These are phyloP conservation scores for Fremontodendron californicum DNA, from an alignment of 345 rosid species.

Conservation along the genomic window DNA sequence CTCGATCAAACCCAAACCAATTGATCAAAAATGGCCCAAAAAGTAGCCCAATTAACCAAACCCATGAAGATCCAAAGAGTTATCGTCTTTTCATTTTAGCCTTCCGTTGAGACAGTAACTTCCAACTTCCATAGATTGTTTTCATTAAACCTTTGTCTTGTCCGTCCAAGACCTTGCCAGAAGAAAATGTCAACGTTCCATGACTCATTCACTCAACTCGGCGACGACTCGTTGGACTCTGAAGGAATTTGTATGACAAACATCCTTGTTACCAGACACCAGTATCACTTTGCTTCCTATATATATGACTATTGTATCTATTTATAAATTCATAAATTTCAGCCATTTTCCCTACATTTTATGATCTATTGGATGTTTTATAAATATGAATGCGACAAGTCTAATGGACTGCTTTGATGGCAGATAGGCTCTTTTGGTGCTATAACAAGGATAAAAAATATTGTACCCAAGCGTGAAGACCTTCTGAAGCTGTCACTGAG, in stretches of 20 bases:
- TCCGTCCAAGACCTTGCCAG: background rate
- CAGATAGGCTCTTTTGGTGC: too few relatives aligned
- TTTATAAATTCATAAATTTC: background rate
- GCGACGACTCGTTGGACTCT: slow-evolving; percentile 41
- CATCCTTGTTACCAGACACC: background rate
- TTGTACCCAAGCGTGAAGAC: too few relatives aligned
- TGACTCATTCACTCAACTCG: slow-evolving; percentile 37
- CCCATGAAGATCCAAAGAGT: background rate
- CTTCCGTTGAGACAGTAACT: background rate
- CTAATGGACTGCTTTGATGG: too few relatives aligned
- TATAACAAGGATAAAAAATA: too few relatives aligned
- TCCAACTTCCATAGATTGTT: background rate
- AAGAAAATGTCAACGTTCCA: slow-evolving; percentile 39
- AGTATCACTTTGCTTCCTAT: background rate
- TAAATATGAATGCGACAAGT: background rate
- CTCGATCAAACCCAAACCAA: too few relatives aligned
- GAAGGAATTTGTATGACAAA: background rate
- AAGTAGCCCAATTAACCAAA: background rate
- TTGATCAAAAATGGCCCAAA: background rate
- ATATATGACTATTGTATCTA: background rate
- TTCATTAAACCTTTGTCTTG: background rate
- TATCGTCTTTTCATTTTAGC: background rate
- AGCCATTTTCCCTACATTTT: background rate
- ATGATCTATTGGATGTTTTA: background rate
- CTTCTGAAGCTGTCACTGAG: too few relatives aligned